Base-by-base conservation (phyloP, 768 basidiomycete genomes). In the Mycena epipterygia region DNA sequence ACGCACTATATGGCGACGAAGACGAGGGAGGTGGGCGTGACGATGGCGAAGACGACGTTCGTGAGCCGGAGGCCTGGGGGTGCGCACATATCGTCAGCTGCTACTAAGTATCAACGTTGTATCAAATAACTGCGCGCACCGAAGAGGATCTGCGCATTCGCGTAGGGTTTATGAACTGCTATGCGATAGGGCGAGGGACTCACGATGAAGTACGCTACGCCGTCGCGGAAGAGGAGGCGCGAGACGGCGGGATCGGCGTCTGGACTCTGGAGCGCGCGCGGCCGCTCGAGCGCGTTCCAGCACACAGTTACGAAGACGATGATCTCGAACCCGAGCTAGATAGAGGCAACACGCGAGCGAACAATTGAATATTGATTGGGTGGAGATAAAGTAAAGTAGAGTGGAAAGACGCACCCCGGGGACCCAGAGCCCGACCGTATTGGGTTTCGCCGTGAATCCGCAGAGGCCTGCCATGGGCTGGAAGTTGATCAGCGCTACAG, bases 261-360 rank as follows among this genome's bases (percentile, higher is more conserved):
- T 1, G 55, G 19, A 1, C 51, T 41, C 5, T n/a, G n/a, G n/a
- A 57, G 3, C 1, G 51, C 37, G 8, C 63, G 63, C 0, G 81
- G 81, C 32, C 59, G 71, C 42, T 80, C 75, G 14, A 80, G 64
- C 1, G 76, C 74, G 16, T 81, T 81, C 78, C 81, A 79, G 12
- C 73, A 61, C 1, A 72, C 73, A 52, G 74, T 76, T 39, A 72
- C 12, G 57, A 81, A 81, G 14, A 82, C 49, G 67, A 82, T 69
- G 29, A 76, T 11, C 51, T 82, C 81, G 19, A 79, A 81, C 2
- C 48, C 71, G 3, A n/a, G n/a, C n/a, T n/a, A n/a, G n/a, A n/a
- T n/a, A n/a, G n/a, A n/a, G n/a, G n/a, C n/a, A n/a, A n/a, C n/a
- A n/a, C n/a, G n/a, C n/a, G n/a, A n/a, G n/a, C n/a, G n/a, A n/a